These are phyloP conservation scores for Amphicarpaea edgeworthii DNA, from an alignment of 306 rosid genomes.

Conservation along the genomic window DNA sequence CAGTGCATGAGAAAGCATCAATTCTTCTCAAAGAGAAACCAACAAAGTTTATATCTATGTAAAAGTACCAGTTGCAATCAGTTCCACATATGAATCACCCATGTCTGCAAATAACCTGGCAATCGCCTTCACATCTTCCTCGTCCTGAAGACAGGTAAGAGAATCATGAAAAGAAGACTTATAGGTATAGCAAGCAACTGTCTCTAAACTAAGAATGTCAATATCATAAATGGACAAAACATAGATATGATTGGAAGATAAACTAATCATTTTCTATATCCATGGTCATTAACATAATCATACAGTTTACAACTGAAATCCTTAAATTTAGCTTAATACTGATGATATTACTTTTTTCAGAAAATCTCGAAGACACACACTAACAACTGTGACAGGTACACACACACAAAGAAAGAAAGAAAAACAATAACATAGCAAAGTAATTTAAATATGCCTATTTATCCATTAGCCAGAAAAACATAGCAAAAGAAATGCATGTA, in stretches of 20 bases:
- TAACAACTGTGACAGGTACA: neutral
- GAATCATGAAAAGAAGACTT: constrained; percentile 23
- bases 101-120: constrained; percentile 97
- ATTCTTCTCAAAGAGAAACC: constrained; percentile 35
- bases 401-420: neutral
- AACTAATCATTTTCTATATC: constrained; percentile 25
- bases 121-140: constrained; percentile 99
- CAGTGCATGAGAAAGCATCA: constrained; percentile 43
- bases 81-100: constrained; percentile 97
- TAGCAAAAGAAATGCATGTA: too few relatives aligned
- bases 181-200: constrained; percentile 26
- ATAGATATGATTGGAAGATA: constrained; percentile 3
- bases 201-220: neutral
- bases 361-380: constrained; percentile 10
- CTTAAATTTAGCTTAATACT: neutral
- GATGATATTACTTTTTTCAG: neutral
- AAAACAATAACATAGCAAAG: neutral
- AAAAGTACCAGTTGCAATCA: constrained; percentile 83
- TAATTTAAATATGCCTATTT: too few relatives aligned
- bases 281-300: constrained; percentile 12
- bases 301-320: constrained; percentile 20
- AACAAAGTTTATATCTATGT: neutral
- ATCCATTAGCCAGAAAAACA: too few relatives aligned
- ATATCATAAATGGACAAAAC: neutral
- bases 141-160: constrained; percentile 71